These are phyloP conservation scores for Neospermospora avenae DNA, from an alignment of 2,329 filamentous ascomycete genomes.

Conservation along the genomic window DNA sequence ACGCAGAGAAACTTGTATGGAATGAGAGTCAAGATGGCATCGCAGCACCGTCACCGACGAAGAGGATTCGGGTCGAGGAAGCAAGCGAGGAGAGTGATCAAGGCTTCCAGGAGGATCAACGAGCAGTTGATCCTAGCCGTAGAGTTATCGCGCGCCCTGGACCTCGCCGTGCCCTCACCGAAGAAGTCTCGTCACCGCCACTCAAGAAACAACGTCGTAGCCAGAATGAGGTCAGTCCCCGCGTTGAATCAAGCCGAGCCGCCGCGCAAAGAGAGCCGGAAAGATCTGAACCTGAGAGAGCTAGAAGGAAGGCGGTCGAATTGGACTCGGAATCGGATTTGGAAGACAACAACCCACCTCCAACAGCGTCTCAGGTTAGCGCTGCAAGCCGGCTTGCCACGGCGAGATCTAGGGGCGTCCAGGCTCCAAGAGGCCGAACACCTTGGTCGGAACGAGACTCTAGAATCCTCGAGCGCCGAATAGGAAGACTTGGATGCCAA, in stretches of 20 bases:
- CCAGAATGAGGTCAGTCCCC: not conserved
- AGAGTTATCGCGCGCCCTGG: conserved; percentile 7
- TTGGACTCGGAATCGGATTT: conserved; percentile 3
- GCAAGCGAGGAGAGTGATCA: conserved; percentile 21
- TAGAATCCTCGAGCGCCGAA: conserved; percentile 45
- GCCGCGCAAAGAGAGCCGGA: conserved; percentile 2
- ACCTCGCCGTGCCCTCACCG: not conserved
- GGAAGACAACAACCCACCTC: conserved; percentile 10
- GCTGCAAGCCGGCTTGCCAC: conserved; percentile 6
- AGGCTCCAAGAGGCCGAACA: conserved; percentile 12
- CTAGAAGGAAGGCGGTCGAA: not conserved
- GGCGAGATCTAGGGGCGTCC: not conserved
- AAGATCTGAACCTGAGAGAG: not conserved
- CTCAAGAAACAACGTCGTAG: conserved; percentile 5
- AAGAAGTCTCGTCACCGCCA: not conserved
- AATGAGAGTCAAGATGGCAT: conserved; percentile 17
- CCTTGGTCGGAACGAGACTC: conserved; percentile 41
- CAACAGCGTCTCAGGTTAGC: conserved; percentile 14
- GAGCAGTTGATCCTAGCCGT: conserved; percentile 19
- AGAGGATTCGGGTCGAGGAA: not conserved
- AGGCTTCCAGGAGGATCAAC: conserved; percentile 26
- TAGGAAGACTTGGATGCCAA: conserved; percentile 42
- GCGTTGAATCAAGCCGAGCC: conserved; percentile 20
- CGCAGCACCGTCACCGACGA: conserved; percentile 3
- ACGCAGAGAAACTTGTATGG: conserved; percentile 22